Base-by-base conservation (phyloP, 1,284 basidiomycete genomes). In the Pyrrhoderma lamaoense region DNA sequence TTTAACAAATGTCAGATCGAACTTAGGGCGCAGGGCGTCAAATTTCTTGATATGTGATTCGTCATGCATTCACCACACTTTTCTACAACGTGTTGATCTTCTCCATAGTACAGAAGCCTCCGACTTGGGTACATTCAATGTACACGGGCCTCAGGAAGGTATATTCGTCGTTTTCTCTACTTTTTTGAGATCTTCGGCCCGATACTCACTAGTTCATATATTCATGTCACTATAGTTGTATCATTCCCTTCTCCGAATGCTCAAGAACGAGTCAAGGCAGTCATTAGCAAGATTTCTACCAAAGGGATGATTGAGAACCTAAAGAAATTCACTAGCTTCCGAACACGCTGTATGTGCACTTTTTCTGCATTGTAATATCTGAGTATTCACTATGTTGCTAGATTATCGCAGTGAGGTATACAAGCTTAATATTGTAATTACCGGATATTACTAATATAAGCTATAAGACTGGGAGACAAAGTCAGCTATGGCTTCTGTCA, bases 41-140 rank as follows among this genome's bases (percentile, higher is more conserved):
- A 77, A 51, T 93, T 93, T 74, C 88, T 93, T 70, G 92, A 94
- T 66, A 78, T 94, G 90, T 93, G 66, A 67, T 48, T 31, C n/a
- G 72, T 60, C 49, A 54, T 57, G 49, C 57, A 22, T 56, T 52
- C 38, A 18, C 46, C 51, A 40, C n/a, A 46, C 47, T 36, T 21
- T 18, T 55, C 38, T 47, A 50, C 35, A 56, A 56, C 38, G 51
- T 53, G 51, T 59, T 59, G 53, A 60, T 53, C 47, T 56, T 18
- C 13, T 35, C 46, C 61, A 42, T 62, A 93, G 89, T 46, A 92
- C 90, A 45, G 88, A 93, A 45, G 77, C 85, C 21, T 77, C 70
- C 59, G 71, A 79, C 48, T 71, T 87, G 37, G 80, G 75, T 31
- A 69, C n/a, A 72, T 69, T 23, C 70, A 73, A 52, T 61, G 63